Percentiles rank a stretch among this genome's conserved stretches.
Conservation (phyloP, 148 eudicot genomes). For the Drosera capensis region DNA sequence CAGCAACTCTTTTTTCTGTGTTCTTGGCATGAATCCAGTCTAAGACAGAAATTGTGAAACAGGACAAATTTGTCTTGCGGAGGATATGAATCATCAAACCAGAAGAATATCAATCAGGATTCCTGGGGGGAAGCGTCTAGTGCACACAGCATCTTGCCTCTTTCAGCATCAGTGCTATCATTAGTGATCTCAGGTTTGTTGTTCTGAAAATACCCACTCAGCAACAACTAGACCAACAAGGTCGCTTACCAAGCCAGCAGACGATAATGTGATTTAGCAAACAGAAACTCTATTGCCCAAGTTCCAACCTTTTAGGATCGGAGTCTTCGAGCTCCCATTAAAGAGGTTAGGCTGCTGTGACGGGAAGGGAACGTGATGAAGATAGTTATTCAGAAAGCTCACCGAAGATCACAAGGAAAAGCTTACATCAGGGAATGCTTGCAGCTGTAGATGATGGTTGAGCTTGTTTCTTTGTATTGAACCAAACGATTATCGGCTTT, state of each 20-base stretch:
- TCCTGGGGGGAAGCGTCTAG: slow-evolving; percentile 16
- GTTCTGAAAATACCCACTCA: neutral
- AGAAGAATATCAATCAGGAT: slow-evolving; percentile 14
- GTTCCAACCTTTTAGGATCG: neutral
- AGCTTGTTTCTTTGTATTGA: no score
- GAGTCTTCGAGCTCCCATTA: neutral
- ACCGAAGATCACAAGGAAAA: no score
- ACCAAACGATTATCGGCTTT: no score
- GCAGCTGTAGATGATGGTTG: no score
- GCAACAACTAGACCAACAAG: neutral
- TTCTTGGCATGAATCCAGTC: neutral
- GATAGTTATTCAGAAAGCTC: no score
- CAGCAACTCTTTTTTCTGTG: neutral
- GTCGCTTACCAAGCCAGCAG: neutral
- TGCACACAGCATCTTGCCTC: slow-evolving; percentile 14
- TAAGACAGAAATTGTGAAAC: slow-evolving; percentile 8
- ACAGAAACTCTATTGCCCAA: neutral
- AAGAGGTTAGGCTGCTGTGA: neutral
- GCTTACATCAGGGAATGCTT: no score
- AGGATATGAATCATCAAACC: slow-evolving; percentile 6
- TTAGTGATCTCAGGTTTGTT: slow-evolving; percentile 12
- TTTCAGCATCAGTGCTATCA: slow-evolving; percentile 8
- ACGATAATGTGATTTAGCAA: neutral
- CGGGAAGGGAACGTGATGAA: no score
- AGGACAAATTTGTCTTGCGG: slow-evolving; percentile 22